phyloP scores from a whole-genome alignment of 78 protist genomes.

The Anaeramoeba ignava region DNA sequence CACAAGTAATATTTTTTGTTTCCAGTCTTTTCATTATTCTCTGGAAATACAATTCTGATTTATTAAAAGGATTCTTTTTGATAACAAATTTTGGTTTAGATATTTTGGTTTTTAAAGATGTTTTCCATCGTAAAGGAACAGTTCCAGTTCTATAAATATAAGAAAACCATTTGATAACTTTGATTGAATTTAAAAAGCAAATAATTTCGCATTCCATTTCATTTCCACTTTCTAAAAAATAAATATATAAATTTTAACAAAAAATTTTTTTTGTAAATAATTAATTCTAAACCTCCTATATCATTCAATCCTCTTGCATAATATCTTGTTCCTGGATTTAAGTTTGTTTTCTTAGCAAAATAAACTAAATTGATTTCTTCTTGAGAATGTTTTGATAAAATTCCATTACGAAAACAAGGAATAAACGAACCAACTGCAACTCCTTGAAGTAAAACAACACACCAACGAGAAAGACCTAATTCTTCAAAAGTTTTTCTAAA shows the following conservation, averaged over 20 bases:
- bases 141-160: not conserved
- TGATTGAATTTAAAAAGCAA: not conserved
- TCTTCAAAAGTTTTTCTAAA: not conserved
- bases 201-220: constrained; percentile 3
- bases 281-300: not conserved
- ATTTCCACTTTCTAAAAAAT: not conserved
- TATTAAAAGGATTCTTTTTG: not conserved
- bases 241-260: not conserved
- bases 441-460: not conserved
- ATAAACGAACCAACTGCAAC: not conserved
- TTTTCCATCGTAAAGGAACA: not conserved
- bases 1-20: not conserved
- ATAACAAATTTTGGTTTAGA: not conserved
- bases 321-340: not conserved
- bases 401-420: no score
- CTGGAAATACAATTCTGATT: not conserved
- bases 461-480: not conserved
- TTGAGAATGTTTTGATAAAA: not conserved
- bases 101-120: not conserved
- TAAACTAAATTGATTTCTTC: not conserved
- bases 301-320: constrained; percentile 2
- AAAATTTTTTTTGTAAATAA: not conserved
- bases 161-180: not conserved
- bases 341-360: not conserved
- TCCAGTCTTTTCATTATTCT: not conserved